These are phyloP conservation scores for Sisymbrium irio DNA, from an alignment of 345 rosid genomes.

Conservation along the genomic window DNA sequence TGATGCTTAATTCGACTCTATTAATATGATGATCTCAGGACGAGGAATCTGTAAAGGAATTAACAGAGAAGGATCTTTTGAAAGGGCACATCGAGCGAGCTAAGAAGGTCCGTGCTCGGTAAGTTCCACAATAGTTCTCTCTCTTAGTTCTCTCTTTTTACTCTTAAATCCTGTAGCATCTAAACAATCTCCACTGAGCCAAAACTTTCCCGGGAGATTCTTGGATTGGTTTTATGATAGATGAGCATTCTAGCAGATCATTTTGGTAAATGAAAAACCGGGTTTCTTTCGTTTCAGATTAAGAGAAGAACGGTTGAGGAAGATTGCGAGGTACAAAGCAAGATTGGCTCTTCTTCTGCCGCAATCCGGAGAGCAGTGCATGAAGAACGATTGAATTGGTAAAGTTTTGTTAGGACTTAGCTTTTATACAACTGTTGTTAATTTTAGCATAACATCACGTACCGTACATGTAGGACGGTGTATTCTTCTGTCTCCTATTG, in stretches of 20 bases:
- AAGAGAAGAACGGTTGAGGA: constrained; percentile 60
- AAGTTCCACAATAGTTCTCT: constrained; percentile 24
- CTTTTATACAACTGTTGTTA: constrained; percentile 12
- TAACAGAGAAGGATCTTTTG: constrained; percentile 66
- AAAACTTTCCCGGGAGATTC: not conserved
- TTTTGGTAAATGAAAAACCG: not conserved
- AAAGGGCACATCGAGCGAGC: constrained; percentile 65
- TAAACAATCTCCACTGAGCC: not conserved
- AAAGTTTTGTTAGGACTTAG: constrained; percentile 18
- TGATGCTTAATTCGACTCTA: constrained; percentile 14
- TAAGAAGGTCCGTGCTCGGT: constrained; percentile 75
- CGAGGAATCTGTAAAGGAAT: constrained; percentile 48
- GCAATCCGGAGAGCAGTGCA: constrained; percentile 54
- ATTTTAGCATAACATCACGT: constrained; percentile 6
- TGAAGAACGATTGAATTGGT: constrained; percentile 30
- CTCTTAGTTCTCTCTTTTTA: not conserved
- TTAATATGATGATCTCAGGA: constrained; percentile 42
- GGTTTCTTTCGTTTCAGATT: constrained; percentile 40
- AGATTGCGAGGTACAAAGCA: constrained; percentile 77
- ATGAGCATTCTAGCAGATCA: not conserved
- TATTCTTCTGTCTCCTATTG: not conserved
- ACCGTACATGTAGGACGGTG: not conserved
- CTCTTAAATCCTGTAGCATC: not conserved
- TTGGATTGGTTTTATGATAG: not conserved
- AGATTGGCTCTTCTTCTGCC: constrained; percentile 86